These are phyloP conservation scores for Syncephalastrum sp. DNA, from an alignment of 371 early-diverging fungal species.

Conservation along the genomic window DNA sequence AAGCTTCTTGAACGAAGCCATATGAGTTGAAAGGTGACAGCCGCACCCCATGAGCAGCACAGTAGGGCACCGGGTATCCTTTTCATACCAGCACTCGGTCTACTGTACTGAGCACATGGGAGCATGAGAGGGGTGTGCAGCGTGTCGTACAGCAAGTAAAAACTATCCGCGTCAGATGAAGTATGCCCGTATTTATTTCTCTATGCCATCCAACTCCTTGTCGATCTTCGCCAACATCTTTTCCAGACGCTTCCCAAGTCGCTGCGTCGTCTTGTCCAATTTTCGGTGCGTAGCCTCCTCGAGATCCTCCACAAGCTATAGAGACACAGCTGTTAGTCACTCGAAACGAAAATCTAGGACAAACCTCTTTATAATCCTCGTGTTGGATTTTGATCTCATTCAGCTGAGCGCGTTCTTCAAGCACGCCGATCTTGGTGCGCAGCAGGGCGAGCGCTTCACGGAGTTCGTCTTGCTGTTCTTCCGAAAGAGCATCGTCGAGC, in stretches of 20 bases:
- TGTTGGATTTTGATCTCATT: slow-evolving; percentile 63
- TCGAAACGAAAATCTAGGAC: background rate
- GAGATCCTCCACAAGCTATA: slow-evolving; percentile 52
- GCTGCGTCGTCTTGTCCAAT: slow-evolving; percentile 50
- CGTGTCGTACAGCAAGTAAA: too few relatives aligned
- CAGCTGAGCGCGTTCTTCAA: slow-evolving; percentile 65
- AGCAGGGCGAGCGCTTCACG: slow-evolving; percentile 61
- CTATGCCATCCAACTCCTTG: slow-evolving; percentile 61
- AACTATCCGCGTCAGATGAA: too few relatives aligned
- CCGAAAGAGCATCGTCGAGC: slow-evolving; percentile 46
- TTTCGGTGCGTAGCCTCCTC: slow-evolving; percentile 54
- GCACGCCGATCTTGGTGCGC: slow-evolving; percentile 57
- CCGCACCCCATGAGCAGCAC: too few relatives aligned
- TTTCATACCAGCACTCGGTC: too few relatives aligned
- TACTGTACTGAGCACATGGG: too few relatives aligned
- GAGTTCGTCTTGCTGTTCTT: slow-evolving; percentile 60
- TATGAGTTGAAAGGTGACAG: too few relatives aligned
- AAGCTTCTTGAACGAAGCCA: too few relatives aligned
- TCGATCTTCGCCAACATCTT: slow-evolving; percentile 70
- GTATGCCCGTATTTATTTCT: slow-evolving; percentile 13
- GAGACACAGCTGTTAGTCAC: background rate
- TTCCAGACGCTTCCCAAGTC: slow-evolving; percentile 60
- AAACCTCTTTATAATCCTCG: slow-evolving; percentile 65
- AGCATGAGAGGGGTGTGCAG: too few relatives aligned
- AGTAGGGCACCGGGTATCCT: too few relatives aligned